Evolutionary conservation across 768 basidiomycete genomes (phyloP).

Genomic region (Tephrocybe sp.): DNA sequence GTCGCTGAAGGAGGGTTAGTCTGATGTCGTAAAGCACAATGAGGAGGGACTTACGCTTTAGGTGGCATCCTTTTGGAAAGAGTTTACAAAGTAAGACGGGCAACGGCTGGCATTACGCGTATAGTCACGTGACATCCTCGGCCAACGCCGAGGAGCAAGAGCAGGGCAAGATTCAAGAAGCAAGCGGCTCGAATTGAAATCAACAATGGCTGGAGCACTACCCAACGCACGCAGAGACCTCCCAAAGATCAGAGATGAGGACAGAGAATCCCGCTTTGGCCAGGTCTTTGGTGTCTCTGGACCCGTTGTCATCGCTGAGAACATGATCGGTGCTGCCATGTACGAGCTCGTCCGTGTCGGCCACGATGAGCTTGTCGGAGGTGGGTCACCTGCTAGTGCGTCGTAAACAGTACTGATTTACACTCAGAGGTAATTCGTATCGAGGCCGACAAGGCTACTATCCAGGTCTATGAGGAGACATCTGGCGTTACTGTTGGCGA

Average conservation of each 20-base stretch:
- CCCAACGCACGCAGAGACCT: slow-evolving; percentile 88
- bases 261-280: slow-evolving; percentile 83
- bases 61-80: slow-evolving; percentile 72
- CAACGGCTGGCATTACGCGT: slow-evolving; percentile 31
- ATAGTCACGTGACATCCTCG: slow-evolving; percentile 27
- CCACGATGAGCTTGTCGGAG: slow-evolving; percentile 97
- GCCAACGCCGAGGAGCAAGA: slow-evolving; percentile 14
- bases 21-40: slow-evolving; percentile 13
- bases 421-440: slow-evolving; percentile 95
- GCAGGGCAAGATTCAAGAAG: background rate
- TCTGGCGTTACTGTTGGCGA: slow-evolving; percentile 99
- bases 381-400: slow-evolving; percentile 37
- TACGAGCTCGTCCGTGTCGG: slow-evolving; percentile 98
- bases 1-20: slow-evolving; percentile 54
- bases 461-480: slow-evolving; percentile 99
- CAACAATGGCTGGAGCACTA: slow-evolving; percentile 86
- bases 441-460: slow-evolving; percentile 96
- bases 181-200: background rate
- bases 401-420: slow-evolving; percentile 7
- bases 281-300: slow-evolving; percentile 96
- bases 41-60: slow-evolving; percentile 75
- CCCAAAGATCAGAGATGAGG: slow-evolving; percentile 87
- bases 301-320: slow-evolving; percentile 95
- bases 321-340: slow-evolving; percentile 96
- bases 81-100: slow-evolving; percentile 16